Evolutionary conservation across 1,284 basidiomycete species (phyloP).

Genomic region (Tilletia indica): DNA sequence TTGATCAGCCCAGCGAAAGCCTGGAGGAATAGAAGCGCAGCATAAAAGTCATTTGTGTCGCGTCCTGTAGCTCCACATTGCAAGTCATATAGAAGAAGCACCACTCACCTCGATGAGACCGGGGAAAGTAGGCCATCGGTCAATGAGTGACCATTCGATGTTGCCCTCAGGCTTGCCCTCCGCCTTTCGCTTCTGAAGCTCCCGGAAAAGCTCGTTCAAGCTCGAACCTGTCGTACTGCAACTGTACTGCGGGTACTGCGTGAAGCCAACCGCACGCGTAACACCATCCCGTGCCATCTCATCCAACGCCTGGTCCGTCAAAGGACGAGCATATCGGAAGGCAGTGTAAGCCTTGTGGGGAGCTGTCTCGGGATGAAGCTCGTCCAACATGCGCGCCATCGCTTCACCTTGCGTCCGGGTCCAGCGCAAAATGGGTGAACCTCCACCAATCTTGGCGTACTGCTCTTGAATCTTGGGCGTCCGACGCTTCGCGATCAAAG

Average conservation of each 20-base stretch:
- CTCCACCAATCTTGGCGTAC: slow-evolving; percentile 91
- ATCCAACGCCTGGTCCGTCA: slow-evolving; percentile 78
- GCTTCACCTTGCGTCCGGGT: slow-evolving; percentile 82
- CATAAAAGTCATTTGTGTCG: background rate
- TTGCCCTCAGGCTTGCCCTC: slow-evolving; percentile 63
- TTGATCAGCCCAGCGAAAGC: slow-evolving; percentile 87
- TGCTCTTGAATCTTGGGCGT: slow-evolving; percentile 92
- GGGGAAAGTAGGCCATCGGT: slow-evolving; percentile 93
- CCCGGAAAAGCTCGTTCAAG: slow-evolving; percentile 81
- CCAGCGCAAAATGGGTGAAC: slow-evolving; percentile 93
- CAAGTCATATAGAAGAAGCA: background rate
- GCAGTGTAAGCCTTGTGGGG: slow-evolving; percentile 90
- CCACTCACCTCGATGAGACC: slow-evolving; percentile 76
- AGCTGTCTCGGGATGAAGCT: slow-evolving; percentile 84
- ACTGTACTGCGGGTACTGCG: slow-evolving; percentile 98
- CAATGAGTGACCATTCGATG: slow-evolving; percentile 95
- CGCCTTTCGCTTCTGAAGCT: slow-evolving; percentile 59
- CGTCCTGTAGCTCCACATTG: background rate
- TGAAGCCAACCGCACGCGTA: slow-evolving; percentile 88
- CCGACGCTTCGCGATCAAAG: slow-evolving; percentile 83
- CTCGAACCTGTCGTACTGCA: slow-evolving; percentile 97
- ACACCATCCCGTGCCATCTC: slow-evolving; percentile 90
- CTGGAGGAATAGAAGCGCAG: slow-evolving; percentile 57
- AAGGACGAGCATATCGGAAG: slow-evolving; percentile 70
- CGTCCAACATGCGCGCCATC: slow-evolving; percentile 88